These are phyloP conservation scores for Sphaerulina musiva DNA, from an alignment of 2,329 filamentous ascomycete genomes.

Conservation along the genomic window DNA sequence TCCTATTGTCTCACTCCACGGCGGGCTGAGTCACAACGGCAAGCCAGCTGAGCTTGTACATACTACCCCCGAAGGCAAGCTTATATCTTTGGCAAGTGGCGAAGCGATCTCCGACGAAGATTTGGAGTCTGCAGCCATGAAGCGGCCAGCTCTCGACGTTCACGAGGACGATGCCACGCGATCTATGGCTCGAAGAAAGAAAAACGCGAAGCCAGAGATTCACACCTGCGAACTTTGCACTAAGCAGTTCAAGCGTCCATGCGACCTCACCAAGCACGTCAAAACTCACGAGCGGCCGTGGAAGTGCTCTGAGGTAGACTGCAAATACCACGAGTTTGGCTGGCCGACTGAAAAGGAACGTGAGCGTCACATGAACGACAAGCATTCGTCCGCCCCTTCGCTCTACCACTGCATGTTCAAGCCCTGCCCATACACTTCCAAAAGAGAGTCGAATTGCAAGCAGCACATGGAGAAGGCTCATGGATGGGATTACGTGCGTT, in stretches of 20 bases:
- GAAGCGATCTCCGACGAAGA: constrained; percentile 48
- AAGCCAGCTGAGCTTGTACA: constrained; percentile 78
- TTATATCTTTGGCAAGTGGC: constrained; percentile 60
- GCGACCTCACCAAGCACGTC: constrained; percentile 94
- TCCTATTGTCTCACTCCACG: constrained; percentile 72
- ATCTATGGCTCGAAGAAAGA: constrained; percentile 93
- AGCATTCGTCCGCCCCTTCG: constrained; percentile 72
- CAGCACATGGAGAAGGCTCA: constrained; percentile 99
- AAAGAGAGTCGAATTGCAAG: constrained; percentile 94
- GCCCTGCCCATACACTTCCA: constrained; percentile 87
- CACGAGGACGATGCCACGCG: constrained; percentile 79
- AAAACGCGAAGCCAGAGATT: constrained; percentile 58
- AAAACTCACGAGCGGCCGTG: constrained; percentile 95
- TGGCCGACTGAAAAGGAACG: constrained; percentile 98
- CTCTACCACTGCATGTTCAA: constrained; percentile 78
- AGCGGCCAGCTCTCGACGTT: constrained; percentile 52
- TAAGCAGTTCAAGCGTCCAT: constrained; percentile 94
- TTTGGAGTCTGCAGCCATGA: constrained; percentile 51
- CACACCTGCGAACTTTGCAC: constrained; percentile 64
- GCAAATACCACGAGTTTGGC: constrained; percentile 84
- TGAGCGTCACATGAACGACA: constrained; percentile 93
- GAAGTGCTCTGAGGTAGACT: constrained; percentile 77
- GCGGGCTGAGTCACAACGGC: constrained; percentile 74
- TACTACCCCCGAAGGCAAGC: constrained; percentile 65
- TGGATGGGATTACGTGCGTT: constrained; percentile 81